Base-by-base conservation (phyloP, 2,329 filamentous ascomycete species). In the Gyromitra esculenta region DNA sequence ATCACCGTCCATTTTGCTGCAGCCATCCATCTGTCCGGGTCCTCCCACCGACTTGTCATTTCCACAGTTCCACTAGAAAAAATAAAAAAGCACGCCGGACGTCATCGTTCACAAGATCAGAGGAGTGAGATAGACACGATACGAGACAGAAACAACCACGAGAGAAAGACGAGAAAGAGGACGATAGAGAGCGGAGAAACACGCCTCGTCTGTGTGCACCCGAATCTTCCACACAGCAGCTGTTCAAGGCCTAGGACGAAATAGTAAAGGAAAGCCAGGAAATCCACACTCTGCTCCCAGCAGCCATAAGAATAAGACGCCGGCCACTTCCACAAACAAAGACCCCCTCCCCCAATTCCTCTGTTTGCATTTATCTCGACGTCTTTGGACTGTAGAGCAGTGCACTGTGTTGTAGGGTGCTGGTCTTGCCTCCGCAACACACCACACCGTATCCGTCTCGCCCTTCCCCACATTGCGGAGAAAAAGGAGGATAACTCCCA, bases 401-500 rank as follows among this genome's bases (percentile, higher is more conserved):
- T 52, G 35, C 52, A 15, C 25, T 13, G 41, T 62, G 43, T 39
- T 50, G 72, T 57, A 63, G 60, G 57, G 63, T 45, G n/a, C 54
- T 15, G 43, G 70, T 70, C 59, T 75, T 39, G 50, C 57, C 72
- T 70, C 72, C 56, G 72, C 65, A 68, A 43, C 71, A 68, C 71
- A 69, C 71, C 52, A 64, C 72, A 65, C 65, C 65, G 48, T 59
- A 74, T 74, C 72, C 66, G 50, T 62, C 72, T 66, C 66, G 64
- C 65, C 66, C 72, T 70, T 75, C 70, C 71, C 64, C 75, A 77
- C 75, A 75, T 77, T 77, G 75, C 65, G 75, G 75, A 77, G 75
- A 75, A 75, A 69, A 70, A 75, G 72, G 72, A 70, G 72, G 72
- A 75, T 65, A 75, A 59, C 43, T 65, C 65, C 25, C 25, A 31